Evolutionary conservation across 441 rosid genomes (phyloP).

Genomic region (Heliophila coronopifolia): DNA sequence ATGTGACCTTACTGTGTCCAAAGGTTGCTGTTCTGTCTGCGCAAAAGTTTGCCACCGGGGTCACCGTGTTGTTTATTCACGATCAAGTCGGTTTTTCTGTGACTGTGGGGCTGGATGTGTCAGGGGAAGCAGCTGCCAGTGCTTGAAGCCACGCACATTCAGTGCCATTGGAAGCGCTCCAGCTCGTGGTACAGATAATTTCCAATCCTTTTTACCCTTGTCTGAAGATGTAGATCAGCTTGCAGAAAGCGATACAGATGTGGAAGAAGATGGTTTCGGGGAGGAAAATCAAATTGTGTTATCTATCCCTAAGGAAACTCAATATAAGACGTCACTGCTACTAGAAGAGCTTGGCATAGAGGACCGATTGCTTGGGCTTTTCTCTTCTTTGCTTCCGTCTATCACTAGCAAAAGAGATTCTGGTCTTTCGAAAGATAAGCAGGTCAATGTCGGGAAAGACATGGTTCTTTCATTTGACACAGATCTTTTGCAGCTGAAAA

Average conservation of each 20-base stretch:
- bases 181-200: conserved; percentile 49
- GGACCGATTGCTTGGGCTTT: conserved; percentile 67
- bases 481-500: conserved; percentile 92
- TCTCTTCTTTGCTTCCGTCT: conserved; percentile 72
- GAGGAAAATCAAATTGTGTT: conserved; percentile 52
- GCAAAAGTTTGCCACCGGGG: conserved; percentile 99
- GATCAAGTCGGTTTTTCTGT: conserved; percentile 96
- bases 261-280: conserved; percentile 75
- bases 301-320: conserved; percentile 73
- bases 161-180: conserved; percentile 60
- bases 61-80: conserved; percentile 99
- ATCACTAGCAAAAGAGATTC: conserved; percentile 76
- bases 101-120: conserved; percentile 99
- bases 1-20: conserved; percentile 94
- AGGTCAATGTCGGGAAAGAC: conserved; percentile 67
- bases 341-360: conserved; percentile 88
- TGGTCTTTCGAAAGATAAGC: conserved; percentile 65
- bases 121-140: conserved; percentile 96
- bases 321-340: conserved; percentile 53
- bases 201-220: conserved; percentile 76
- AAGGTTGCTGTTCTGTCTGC: conserved; percentile 99
- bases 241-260: conserved; percentile 90
- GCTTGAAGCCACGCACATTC: conserved; percentile 96
- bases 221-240: conserved; percentile 85
- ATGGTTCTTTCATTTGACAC: conserved; percentile 73